phyloP scores from a whole-genome alignment of 495 filamentous ascomycete genomes.

The Geoglossum glabrum region DNA sequence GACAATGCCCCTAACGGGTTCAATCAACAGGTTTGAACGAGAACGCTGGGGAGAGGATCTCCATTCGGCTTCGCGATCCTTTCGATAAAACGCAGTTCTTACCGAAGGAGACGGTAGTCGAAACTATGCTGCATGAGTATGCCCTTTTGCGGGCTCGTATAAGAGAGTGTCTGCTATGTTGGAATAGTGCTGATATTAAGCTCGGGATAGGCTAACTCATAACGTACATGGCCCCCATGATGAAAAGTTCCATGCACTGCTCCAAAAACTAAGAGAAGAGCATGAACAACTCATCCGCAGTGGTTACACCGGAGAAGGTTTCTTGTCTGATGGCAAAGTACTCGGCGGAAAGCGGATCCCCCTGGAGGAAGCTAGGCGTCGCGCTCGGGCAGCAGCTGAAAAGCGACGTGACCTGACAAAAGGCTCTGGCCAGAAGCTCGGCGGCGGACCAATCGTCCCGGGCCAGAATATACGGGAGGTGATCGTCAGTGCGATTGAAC shows the following conservation, averaged over 20 bases:
- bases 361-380: constrained; percentile 52
- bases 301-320: constrained; percentile 85
- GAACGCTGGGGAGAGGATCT: constrained; percentile 57
- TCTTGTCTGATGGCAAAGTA: constrained; percentile 52
- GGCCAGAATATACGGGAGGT: constrained; percentile 55
- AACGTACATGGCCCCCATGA: constrained; percentile 72
- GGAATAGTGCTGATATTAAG: neutral
- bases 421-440: constrained; percentile 55
- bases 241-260: constrained; percentile 59
- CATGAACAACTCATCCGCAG: constrained; percentile 51
- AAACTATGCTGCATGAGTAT: constrained; percentile 89
- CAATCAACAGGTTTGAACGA: constrained; percentile 46
- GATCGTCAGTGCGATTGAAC: constrained; percentile 51
- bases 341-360: constrained; percentile 52
- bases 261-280: constrained; percentile 77
- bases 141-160: constrained; percentile 5
- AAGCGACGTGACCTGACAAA: constrained; percentile 35
- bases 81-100: constrained; percentile 60
- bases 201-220: constrained; percentile 42
- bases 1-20: neutral
- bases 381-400: constrained; percentile 58
- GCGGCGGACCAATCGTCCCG: constrained; percentile 38
- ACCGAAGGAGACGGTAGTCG: constrained; percentile 55
- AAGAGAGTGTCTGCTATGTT: neutral
- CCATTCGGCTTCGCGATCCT: constrained; percentile 62